phyloP scores from a whole-genome alignment of 2,329 filamentous ascomycete species.

The Ophiostoma populinum region DNA sequence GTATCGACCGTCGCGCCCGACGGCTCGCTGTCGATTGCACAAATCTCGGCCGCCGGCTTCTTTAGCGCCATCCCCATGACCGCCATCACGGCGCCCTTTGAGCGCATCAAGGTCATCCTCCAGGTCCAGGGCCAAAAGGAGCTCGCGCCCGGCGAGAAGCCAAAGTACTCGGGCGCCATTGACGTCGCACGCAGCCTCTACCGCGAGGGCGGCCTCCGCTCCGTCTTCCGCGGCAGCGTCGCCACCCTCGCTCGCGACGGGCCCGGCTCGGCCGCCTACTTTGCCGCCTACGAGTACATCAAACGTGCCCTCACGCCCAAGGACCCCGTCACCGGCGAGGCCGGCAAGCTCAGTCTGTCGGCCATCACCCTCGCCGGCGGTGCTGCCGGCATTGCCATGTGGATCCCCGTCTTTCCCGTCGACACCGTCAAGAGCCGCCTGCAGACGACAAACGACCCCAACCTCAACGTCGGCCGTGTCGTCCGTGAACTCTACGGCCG shows the following conservation, averaged over 20 bases:
- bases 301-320: constrained; percentile 76
- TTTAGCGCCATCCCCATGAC: constrained; percentile 98
- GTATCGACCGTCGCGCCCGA: constrained; percentile 47
- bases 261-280: constrained; percentile 86
- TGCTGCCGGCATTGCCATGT: constrained; percentile 91
- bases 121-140: constrained; percentile 90
- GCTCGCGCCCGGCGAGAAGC: constrained; percentile 76
- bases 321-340: constrained; percentile 48
- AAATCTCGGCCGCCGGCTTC: constrained; percentile 86
- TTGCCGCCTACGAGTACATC: constrained; percentile 91
- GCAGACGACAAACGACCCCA: constrained; percentile 69
- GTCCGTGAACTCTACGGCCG: constrained; percentile 66
- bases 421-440: constrained; percentile 91
- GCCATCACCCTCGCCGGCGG: constrained; percentile 80
- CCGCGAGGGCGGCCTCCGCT: constrained; percentile 73
- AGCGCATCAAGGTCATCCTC: constrained; percentile 95
- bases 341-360: constrained; percentile 60
- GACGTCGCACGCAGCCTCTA: constrained; percentile 93
- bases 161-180: constrained; percentile 69
- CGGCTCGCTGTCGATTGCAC: constrained; percentile 61
- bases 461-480: constrained; percentile 62
- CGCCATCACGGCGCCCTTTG: constrained; percentile 93
- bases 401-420: constrained; percentile 95
- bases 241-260: constrained; percentile 91
- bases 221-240: constrained; percentile 76